Evolutionary conservation across 2,329 filamentous ascomycete genomes (phyloP).

Genomic region (Beauveria caledonica): DNA sequence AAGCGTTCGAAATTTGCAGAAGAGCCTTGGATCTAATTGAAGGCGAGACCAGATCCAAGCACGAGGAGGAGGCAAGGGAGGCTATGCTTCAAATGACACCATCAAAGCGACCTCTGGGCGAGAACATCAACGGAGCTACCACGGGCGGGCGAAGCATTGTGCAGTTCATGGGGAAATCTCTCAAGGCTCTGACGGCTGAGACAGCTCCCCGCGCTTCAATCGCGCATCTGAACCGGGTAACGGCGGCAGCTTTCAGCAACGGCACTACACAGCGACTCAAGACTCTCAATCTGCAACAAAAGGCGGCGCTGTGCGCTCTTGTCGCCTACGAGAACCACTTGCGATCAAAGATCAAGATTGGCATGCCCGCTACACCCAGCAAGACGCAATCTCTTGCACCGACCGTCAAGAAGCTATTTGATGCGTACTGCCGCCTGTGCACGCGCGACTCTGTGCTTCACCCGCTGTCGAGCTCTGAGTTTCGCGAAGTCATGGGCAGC

Average conservation of each 20-base stretch:
- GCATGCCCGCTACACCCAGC: slow-evolving; percentile 45
- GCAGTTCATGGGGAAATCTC: slow-evolving; percentile 43
- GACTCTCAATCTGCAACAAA: slow-evolving; percentile 89
- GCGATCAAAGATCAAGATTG: slow-evolving; percentile 37
- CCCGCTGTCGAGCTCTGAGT: slow-evolving; percentile 83
- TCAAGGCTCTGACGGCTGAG: slow-evolving; percentile 58
- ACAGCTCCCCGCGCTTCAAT: slow-evolving; percentile 86
- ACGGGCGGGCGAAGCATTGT: slow-evolving; percentile 34
- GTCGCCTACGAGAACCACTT: slow-evolving; percentile 77
- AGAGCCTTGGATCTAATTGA: slow-evolving; percentile 86
- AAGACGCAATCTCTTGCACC: slow-evolving; percentile 58
- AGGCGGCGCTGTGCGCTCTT: slow-evolving; percentile 84
- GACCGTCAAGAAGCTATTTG: slow-evolving; percentile 75
- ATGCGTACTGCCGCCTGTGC: slow-evolving; percentile 75
- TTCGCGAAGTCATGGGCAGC: slow-evolving; percentile 83
- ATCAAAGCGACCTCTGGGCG: slow-evolving; percentile 67
- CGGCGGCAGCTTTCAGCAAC: slow-evolving; percentile 81
- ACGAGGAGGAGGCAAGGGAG: slow-evolving; percentile 54
- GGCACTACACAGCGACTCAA: slow-evolving; percentile 77
- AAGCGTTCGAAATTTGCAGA: slow-evolving; percentile 90
- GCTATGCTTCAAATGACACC: slow-evolving; percentile 53
- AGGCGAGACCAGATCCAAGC: slow-evolving; percentile 67
- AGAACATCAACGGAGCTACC: slow-evolving; percentile 63
- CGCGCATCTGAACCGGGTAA: slow-evolving; percentile 84
- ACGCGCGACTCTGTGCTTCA: slow-evolving; percentile 83